Conservation (phyloP, 768 basidiomycete species). For the Tylopilus balloui region DNA sequence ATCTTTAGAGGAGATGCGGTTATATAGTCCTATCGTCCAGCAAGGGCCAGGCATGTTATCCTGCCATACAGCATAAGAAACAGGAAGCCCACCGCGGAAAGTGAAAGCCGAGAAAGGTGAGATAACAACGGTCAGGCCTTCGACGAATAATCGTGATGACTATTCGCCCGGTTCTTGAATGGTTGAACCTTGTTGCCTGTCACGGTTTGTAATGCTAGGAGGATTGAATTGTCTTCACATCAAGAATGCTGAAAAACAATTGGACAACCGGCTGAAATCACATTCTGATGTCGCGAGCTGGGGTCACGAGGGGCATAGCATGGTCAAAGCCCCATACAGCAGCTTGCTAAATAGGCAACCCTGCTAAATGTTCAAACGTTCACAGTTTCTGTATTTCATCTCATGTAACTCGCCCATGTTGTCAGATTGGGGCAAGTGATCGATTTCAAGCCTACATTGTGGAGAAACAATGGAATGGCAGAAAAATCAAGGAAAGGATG, state of each 20-base stretch:
- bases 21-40: constrained; percentile 31
- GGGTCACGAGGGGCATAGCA: constrained; percentile 12
- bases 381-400: constrained; percentile 2
- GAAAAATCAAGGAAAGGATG: not conserved
- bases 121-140: constrained; percentile 19
- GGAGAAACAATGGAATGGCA: not conserved
- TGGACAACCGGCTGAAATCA: constrained; percentile 9
- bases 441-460: not conserved
- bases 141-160: constrained; percentile 20
- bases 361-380: not conserved
- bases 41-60: constrained; percentile 24
- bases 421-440: not conserved
- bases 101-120: constrained; percentile 10
- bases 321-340: not conserved
- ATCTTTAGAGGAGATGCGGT: constrained; percentile 10
- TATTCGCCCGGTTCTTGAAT: constrained; percentile 15
- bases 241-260: constrained; percentile 7
- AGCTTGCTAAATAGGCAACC: constrained; percentile 8
- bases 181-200: constrained; percentile 23
- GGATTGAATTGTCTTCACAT: constrained; percentile 10
- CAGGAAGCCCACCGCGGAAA: constrained; percentile 11
- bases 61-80: constrained; percentile 3
- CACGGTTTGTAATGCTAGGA: constrained; percentile 13
- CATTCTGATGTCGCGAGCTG: constrained; percentile 5
- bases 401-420: not conserved